Evolutionary conservation across 2,329 filamentous ascomycete species (phyloP).

Genomic region (Sarocladium kiliense): DNA sequence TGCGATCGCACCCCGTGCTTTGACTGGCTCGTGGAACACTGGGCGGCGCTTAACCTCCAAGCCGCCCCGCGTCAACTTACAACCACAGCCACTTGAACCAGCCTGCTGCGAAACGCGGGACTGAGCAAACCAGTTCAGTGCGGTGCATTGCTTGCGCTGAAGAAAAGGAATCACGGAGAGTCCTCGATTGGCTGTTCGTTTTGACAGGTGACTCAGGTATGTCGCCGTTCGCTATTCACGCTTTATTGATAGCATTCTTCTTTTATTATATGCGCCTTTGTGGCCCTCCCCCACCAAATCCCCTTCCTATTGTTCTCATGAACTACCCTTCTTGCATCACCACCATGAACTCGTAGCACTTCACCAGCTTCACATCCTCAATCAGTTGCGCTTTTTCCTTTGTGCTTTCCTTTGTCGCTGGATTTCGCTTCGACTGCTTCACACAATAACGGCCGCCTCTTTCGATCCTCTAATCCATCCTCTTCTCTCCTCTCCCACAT

Average conservation of each 20-base stretch:
- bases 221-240: slow-evolving; percentile 7
- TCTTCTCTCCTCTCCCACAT: background rate
- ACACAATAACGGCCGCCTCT: background rate
- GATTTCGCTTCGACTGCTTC: background rate
- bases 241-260: slow-evolving; percentile 13
- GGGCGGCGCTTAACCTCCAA: slow-evolving; percentile 2
- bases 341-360: slow-evolving; percentile 13
- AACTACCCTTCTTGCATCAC: slow-evolving; percentile 1
- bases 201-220: slow-evolving; percentile 11
- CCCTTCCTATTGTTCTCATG: slow-evolving; percentile 10
- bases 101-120: background rate
- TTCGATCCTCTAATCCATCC: slow-evolving; percentile 1
- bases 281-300: slow-evolving; percentile 4
- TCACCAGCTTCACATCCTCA: slow-evolving; percentile 10
- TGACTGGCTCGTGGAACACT: slow-evolving; percentile 2
- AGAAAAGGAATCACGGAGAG: background rate
- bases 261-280: slow-evolving; percentile 9
- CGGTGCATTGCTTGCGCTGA: background rate
- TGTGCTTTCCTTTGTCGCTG: slow-evolving; percentile 10
- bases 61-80: slow-evolving; percentile 5
- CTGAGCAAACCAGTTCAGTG: background rate
- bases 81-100: slow-evolving; percentile 7
- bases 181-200: background rate
- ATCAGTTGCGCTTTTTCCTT: slow-evolving; percentile 6
- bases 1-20: background rate